Percentiles rank a stretch among this genome's conserved stretches.
These are phyloP conservation scores for Sporisorium reilianum DNA, from an alignment of 1,284 basidiomycete species.

Conservation along the genomic window DNA sequence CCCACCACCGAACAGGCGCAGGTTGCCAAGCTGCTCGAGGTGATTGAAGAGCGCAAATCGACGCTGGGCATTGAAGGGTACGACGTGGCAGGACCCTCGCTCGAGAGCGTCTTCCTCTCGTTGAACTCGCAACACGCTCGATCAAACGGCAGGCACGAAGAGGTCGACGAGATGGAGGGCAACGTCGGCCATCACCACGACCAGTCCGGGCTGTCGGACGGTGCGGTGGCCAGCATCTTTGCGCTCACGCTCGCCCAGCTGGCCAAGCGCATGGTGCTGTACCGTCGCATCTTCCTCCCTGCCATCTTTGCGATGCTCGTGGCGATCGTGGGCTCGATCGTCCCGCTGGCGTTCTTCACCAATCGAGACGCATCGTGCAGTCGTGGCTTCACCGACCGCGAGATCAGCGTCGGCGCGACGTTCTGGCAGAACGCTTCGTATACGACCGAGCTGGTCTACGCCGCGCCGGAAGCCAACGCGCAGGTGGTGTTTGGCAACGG, in stretches of 20 bases:
- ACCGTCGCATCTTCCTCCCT: constrained; percentile 78
- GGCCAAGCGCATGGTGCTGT: constrained; percentile 78
- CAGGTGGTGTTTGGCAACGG: constrained; percentile 25
- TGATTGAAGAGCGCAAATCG: constrained; percentile 73
- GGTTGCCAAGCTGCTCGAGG: constrained; percentile 75
- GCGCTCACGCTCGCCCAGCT: constrained; percentile 79
- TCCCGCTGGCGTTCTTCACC: constrained; percentile 77
- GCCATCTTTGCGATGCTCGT: constrained; percentile 76
- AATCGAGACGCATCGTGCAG: constrained; percentile 73
- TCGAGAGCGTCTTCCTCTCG: constrained; percentile 83
- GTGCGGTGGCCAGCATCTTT: constrained; percentile 73
- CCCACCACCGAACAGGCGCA: constrained; percentile 53
- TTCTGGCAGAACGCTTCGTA: constrained; percentile 22
- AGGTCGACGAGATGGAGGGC: constrained; percentile 43
- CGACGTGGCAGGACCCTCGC: constrained; percentile 79
- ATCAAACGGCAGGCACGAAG: constrained; percentile 33
- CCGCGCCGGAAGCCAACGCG: constrained; percentile 27
- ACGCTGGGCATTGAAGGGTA: constrained; percentile 73
- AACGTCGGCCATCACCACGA: constrained; percentile 21
- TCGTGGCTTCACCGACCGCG: constrained; percentile 60
- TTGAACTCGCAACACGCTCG: constrained; percentile 73
- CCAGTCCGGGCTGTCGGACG: constrained; percentile 72
- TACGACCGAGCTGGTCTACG: constrained; percentile 27
- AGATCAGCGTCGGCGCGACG: constrained; percentile 57
- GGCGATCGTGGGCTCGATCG: constrained; percentile 76